These are phyloP conservation scores for Lodderomyces orthopsilosis DNA, from an alignment of 1,139 yeast genomes.

Conservation along the genomic window DNA sequence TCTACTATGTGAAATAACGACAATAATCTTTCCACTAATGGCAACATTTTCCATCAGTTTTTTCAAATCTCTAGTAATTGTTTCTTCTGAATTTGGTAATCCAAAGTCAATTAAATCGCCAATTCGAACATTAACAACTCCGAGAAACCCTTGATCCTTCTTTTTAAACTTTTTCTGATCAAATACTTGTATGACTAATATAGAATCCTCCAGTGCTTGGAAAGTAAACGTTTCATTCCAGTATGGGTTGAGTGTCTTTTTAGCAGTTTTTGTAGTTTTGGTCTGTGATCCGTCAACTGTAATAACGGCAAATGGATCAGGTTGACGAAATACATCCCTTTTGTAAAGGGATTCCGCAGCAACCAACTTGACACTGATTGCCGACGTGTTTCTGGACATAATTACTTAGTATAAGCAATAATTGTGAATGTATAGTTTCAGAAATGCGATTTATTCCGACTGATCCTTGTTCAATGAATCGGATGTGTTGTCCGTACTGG, in stretches of 20 bases:
- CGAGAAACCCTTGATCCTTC: conserved; percentile 98
- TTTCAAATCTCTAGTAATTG: conserved; percentile 88
- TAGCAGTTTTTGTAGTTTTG: conserved; percentile 89
- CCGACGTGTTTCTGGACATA: conserved; percentile 16
- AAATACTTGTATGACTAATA: conserved; percentile 88
- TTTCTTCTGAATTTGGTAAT: conserved; percentile 64
- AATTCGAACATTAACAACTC: conserved; percentile 88
- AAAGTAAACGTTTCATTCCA: conserved; percentile 91
- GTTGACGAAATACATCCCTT: conserved; percentile 91
- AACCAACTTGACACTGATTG: conserved; percentile 72
- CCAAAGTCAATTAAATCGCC: conserved; percentile 84
- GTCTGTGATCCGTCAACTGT: conserved; percentile 98
- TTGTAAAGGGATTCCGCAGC: conserved; percentile 96
- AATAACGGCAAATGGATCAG: conserved; percentile 96
- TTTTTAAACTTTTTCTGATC: conserved; percentile 96
- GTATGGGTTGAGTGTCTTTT: conserved; percentile 91
- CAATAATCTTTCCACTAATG: conserved; percentile 87
- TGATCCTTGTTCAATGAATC: too few relatives aligned
- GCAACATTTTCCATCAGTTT: conserved; percentile 88
- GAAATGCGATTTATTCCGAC: too few relatives aligned
- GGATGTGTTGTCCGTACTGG: too few relatives aligned
- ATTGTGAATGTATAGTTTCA: too few relatives aligned
- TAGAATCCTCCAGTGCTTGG: conserved; percentile 79
- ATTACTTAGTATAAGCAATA: neutral
- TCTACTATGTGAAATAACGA: conserved; percentile 57